phyloP scores from a whole-genome alignment of 2,329 filamentous ascomycete species.

The Annulohypoxylon truncatum region DNA sequence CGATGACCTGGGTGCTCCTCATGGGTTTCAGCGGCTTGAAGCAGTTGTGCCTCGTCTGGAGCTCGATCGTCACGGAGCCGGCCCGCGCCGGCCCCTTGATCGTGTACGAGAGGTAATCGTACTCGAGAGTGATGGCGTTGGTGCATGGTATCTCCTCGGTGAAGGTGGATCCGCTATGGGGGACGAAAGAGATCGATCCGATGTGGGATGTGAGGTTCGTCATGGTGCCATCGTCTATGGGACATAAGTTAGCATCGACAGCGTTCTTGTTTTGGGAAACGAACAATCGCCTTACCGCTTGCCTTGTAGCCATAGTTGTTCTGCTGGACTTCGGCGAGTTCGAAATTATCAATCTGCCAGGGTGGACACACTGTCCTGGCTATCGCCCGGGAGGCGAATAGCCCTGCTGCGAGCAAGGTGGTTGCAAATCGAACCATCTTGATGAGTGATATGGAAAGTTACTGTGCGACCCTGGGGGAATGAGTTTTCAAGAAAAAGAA shows the following conservation, averaged over 20 bases:
- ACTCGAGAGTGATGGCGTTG: constrained; percentile 53
- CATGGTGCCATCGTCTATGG: constrained; percentile 27
- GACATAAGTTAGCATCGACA: background rate
- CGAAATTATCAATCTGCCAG: constrained; percentile 30
- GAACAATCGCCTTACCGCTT: constrained; percentile 34
- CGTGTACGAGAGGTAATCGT: constrained; percentile 56
- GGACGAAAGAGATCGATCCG: constrained; percentile 56
- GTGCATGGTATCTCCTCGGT: constrained; percentile 58
- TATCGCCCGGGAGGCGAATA: background rate
- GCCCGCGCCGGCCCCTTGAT: constrained; percentile 53
- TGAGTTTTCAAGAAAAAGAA: background rate
- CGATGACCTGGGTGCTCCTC: constrained; percentile 52
- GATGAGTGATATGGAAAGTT: background rate
- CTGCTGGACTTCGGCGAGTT: constrained; percentile 35
- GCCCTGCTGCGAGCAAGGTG: background rate
- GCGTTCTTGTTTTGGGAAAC: background rate
- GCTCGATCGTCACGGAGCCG: constrained; percentile 55
- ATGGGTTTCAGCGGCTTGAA: too few relatives aligned
- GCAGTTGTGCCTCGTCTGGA: constrained; percentile 58
- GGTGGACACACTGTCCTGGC: background rate
- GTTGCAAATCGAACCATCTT: background rate
- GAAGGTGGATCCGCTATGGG: constrained; percentile 54
- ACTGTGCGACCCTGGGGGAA: too few relatives aligned
- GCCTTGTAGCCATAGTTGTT: constrained; percentile 48
- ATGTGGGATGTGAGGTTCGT: constrained; percentile 35